Conservation (phyloP, 1,284 basidiomycete genomes). For the Malassezia restricta region DNA sequence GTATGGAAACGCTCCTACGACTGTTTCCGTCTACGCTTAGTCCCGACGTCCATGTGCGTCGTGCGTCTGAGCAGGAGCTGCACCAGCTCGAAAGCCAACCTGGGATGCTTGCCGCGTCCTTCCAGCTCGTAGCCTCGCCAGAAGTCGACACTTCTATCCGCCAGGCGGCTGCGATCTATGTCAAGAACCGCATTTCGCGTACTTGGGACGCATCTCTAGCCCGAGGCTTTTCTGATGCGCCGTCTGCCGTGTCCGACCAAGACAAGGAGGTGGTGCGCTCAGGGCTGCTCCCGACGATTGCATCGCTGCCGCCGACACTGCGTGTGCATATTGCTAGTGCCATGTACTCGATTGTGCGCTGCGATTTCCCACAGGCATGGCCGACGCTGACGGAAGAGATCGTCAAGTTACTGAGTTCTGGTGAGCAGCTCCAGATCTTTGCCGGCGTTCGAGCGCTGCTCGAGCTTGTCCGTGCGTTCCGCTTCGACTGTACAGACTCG, state of each 20-base stretch:
- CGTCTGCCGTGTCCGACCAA: conserved; percentile 18
- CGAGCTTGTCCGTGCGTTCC: conserved; percentile 36
- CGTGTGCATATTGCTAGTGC: conserved; percentile 34
- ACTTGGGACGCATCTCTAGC: conserved; percentile 29
- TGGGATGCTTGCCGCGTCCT: conserved; percentile 39
- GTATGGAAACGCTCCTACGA: conserved; percentile 14
- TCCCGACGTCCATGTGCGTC: conserved; percentile 36
- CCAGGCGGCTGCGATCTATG: conserved; percentile 38
- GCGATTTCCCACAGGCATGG: conserved; percentile 39
- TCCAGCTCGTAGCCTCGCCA: conserved; percentile 28
- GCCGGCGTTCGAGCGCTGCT: conserved; percentile 38
- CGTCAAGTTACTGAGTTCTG: conserved; percentile 25
- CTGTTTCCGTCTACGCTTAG: conserved; percentile 16
- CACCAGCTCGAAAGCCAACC: conserved; percentile 34
- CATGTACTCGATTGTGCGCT: conserved; percentile 27
- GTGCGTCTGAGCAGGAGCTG: conserved; percentile 41
- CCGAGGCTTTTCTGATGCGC: conserved; percentile 10
- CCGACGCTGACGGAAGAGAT: conserved; percentile 37
- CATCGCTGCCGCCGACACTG: conserved; percentile 23
- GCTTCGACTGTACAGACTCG: conserved; percentile 31
- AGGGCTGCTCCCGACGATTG: conserved; percentile 27
- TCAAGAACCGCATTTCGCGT: conserved; percentile 39
- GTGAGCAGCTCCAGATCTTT: conserved; percentile 25
- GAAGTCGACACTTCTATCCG: conserved; percentile 30
- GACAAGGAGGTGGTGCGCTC: conserved; percentile 30